Evolutionary conservation across 257 asterid species (phyloP).

Genomic region (Schizonepeta tenuifolia): DNA sequence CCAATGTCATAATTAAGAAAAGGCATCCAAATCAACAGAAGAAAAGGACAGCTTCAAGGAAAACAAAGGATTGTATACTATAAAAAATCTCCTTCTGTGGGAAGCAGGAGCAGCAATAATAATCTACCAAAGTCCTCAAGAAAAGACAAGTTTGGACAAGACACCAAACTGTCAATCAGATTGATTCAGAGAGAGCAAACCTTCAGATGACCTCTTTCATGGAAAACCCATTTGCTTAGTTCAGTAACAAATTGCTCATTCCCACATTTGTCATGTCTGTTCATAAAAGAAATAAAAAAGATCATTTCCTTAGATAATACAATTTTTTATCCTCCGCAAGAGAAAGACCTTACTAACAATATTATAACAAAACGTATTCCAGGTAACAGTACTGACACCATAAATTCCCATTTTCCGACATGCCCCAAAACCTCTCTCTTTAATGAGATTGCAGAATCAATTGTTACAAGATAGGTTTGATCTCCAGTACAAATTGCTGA

Average conservation of each 20-base stretch:
- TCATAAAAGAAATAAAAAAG: slow-evolving; percentile 18
- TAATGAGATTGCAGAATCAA: slow-evolving; percentile 7
- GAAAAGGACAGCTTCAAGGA: background rate
- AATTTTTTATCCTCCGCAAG: background rate
- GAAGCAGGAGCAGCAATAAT: slow-evolving; percentile 10
- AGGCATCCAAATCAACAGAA: background rate
- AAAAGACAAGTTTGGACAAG: slow-evolving; percentile 23
- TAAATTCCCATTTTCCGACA: background rate
- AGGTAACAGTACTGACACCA: slow-evolving; percentile 9
- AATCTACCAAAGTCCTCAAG: background rate
- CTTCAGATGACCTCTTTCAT: slow-evolving; percentile 90
- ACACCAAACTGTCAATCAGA: slow-evolving; percentile 1
- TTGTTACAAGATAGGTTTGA: slow-evolving; percentile 21
- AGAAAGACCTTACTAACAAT: slow-evolving; percentile 12
- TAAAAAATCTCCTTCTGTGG: background rate
- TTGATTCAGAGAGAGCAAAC: slow-evolving; percentile 41
- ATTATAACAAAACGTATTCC: background rate
- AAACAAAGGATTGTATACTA: background rate
- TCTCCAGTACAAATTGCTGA: background rate
- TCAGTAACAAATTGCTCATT: slow-evolving; percentile 78
- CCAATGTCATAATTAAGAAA: slow-evolving; percentile 12
- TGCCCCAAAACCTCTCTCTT: background rate
- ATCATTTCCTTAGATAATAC: slow-evolving; percentile 21
- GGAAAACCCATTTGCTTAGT: slow-evolving; percentile 93
- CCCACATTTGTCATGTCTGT: slow-evolving; percentile 73